Evolutionary conservation across 2,329 filamentous ascomycete species (phyloP).

Genomic region (Tolypocladium album): DNA sequence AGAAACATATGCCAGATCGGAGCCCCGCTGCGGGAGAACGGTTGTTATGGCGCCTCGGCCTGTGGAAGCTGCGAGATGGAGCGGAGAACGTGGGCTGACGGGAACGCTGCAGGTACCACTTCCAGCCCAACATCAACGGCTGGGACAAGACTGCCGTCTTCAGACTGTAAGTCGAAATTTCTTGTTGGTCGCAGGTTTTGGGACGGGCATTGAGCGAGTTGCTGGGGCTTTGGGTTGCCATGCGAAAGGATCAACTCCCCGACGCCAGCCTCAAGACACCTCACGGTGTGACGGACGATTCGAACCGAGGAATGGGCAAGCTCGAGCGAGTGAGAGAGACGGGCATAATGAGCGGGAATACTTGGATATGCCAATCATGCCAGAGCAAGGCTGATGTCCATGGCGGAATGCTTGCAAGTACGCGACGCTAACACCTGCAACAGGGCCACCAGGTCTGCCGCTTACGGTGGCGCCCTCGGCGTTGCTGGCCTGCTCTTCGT

Average conservation of each 20-base stretch:
- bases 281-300: too few species aligned
- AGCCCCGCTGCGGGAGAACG: not conserved
- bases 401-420: not conserved
- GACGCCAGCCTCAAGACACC: not conserved
- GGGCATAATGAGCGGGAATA: not conserved
- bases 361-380: not conserved
- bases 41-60: not conserved
- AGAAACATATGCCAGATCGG: not conserved
- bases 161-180: constrained; percentile 38
- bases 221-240: not conserved
- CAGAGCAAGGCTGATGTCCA: not conserved
- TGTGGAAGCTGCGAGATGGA: not conserved
- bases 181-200: not conserved
- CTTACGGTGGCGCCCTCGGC: constrained; percentile 47
- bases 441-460: constrained; percentile 21
- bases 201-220: too few species aligned
- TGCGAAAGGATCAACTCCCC: not conserved
- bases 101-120: constrained; percentile 39
- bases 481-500: constrained; percentile 49
- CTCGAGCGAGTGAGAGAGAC: not conserved
- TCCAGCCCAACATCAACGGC: constrained; percentile 44
- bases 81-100: constrained; percentile 14
- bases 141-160: constrained; percentile 31
- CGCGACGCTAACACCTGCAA: not conserved
- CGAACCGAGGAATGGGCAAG: not conserved